Conservation (phyloP, 345 rosid species). For the Gossypium bickii region DNA sequence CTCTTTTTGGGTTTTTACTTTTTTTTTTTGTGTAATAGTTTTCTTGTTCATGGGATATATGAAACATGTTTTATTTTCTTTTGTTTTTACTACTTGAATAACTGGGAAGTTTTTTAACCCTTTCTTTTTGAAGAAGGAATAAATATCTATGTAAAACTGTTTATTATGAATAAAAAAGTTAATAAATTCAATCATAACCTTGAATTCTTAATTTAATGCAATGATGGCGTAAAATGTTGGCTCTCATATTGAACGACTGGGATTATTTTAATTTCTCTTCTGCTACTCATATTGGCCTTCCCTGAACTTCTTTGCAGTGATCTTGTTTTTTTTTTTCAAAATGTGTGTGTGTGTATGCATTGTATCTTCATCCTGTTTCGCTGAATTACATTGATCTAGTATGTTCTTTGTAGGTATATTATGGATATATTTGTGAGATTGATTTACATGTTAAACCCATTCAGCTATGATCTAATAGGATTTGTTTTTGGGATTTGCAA, state of each 20-base stretch:
- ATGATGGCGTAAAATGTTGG: not conserved
- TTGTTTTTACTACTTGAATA: not conserved
- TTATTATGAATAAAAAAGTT: not conserved
- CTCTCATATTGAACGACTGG: not conserved
- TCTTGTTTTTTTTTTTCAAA: not conserved
- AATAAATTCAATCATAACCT: not conserved
- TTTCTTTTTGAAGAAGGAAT: too few relatives aligned
- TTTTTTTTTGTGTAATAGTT: not conserved
- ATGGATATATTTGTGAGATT: conserved; percentile 55
- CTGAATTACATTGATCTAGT: not conserved
- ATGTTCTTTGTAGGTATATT: conserved; percentile 32
- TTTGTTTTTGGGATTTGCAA: not conserved
- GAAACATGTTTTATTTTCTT: not conserved
- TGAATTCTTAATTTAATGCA: too few relatives aligned
- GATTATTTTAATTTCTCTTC: not conserved
- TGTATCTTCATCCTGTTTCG: conserved; percentile 6
- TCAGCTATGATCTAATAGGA: too few relatives aligned
- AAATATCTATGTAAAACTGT: not conserved
- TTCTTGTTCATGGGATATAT: not conserved
- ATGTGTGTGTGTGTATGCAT: too few relatives aligned
- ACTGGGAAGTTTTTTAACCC: too few relatives aligned
- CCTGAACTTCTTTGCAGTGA: not conserved
- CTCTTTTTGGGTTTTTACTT: too few relatives aligned
- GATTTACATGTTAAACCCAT: conserved; percentile 38
- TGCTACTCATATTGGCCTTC: too few relatives aligned